Evolutionary conservation across 2,329 filamentous ascomycete genomes (phyloP).

Genomic region (Xylaria sp.): DNA sequence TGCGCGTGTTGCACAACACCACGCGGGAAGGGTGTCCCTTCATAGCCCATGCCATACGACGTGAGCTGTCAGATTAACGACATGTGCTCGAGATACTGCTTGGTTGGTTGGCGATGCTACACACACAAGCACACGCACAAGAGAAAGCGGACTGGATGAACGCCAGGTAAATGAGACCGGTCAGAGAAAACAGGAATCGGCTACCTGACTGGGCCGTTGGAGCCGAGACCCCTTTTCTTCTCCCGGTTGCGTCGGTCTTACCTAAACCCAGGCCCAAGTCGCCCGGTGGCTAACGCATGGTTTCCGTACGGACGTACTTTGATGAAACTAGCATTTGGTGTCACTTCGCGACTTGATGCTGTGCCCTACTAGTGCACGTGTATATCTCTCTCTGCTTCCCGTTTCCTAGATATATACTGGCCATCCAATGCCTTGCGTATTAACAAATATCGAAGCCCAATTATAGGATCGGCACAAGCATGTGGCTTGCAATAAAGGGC

Average conservation of each 20-base stretch:
- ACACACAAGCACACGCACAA: slow-evolving; percentile 7
- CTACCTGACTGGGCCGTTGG: slow-evolving; percentile 26
- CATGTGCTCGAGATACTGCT: slow-evolving; percentile 22
- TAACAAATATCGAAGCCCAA: slow-evolving; percentile 9
- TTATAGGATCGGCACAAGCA: slow-evolving; percentile 4
- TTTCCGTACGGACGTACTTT: slow-evolving; percentile 33
- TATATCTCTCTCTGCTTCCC: slow-evolving; percentile 6
- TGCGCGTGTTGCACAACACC: slow-evolving; percentile 32
- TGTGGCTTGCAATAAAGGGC: background rate
- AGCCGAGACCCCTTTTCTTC: slow-evolving; percentile 32
- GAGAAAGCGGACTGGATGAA: slow-evolving; percentile 6
- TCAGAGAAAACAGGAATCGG: slow-evolving; percentile 34
- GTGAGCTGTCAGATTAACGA: slow-evolving; percentile 38
- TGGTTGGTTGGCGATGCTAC: slow-evolving; percentile 18
- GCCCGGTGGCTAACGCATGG: slow-evolving; percentile 26
- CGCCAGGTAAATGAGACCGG: slow-evolving; percentile 31
- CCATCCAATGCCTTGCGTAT: background rate
- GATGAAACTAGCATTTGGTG: slow-evolving; percentile 17
- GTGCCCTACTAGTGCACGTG: slow-evolving; percentile 16
- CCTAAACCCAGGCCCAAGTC: slow-evolving; percentile 12
- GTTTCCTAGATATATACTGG: background rate
- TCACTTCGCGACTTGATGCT: slow-evolving; percentile 29
- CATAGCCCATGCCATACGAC: slow-evolving; percentile 29
- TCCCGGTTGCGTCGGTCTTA: slow-evolving; percentile 21
- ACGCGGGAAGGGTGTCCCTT: slow-evolving; percentile 31